These are phyloP conservation scores for Scheffersomyces illinoinensis DNA, from an alignment of 1,139 yeast species.

Conservation along the genomic window DNA sequence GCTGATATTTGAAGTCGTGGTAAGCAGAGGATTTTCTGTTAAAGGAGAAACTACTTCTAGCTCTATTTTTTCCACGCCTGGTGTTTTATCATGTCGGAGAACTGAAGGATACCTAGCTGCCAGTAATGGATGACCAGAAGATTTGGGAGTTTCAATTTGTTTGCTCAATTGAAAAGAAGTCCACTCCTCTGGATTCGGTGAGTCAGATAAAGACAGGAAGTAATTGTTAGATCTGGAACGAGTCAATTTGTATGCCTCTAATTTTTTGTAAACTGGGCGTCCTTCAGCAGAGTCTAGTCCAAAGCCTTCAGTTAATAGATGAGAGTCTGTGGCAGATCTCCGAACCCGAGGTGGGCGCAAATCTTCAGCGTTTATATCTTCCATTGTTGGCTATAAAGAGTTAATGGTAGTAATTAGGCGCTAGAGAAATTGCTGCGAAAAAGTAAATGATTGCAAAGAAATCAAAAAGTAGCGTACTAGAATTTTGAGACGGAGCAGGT, in stretches of 20 bases:
- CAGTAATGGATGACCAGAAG: neutral
- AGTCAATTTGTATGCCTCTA: neutral
- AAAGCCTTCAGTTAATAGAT: slow-evolving; percentile 4
- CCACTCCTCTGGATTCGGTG: neutral
- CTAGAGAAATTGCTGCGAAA: neutral
- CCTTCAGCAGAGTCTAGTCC: neutral
- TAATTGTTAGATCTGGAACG: neutral
- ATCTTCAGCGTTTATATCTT: neutral
- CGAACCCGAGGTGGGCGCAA: neutral
- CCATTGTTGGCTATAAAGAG: neutral
- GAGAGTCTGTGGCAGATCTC: neutral
- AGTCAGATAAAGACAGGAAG: neutral
- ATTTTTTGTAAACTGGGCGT: neutral
- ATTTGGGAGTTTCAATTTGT: neutral
- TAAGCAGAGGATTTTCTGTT: neutral
- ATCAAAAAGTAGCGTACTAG: neutral
- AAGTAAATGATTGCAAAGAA: neutral
- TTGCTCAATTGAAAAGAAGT: neutral
- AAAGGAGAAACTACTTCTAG: neutral
- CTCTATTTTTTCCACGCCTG: neutral
- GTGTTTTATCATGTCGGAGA: neutral
- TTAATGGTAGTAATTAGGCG: neutral
- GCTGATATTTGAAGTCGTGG: neutral
- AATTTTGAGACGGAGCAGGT: neutral
- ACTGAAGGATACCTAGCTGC: neutral